Percentiles rank a stretch among this genome's conserved stretches.
These are phyloP conservation scores for Populus hybrid DNA, from an alignment of 441 rosid species.

Conservation along the genomic window DNA sequence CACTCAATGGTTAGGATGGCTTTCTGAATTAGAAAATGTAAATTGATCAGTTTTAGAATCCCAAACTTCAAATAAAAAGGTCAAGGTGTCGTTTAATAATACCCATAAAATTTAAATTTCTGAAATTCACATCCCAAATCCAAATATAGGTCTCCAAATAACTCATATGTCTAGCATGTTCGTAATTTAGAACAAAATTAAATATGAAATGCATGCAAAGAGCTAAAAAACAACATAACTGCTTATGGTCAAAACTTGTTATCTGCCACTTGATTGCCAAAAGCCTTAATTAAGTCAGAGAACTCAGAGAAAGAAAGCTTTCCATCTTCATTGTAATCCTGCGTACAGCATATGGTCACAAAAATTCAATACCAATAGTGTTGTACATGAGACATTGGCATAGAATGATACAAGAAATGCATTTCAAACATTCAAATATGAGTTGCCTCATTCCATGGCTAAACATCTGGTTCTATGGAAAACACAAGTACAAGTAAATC, in stretches of 20 bases:
- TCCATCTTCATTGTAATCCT: slow-evolving; percentile 92
- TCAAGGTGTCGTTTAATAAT: neutral
- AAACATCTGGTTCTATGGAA: too few species aligned
- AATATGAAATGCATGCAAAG: neutral
- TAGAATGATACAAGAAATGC: neutral
- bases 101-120: neutral
- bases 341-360: slow-evolving; percentile 12
- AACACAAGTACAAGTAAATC: too few species aligned
- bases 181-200: neutral
- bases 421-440: too few species aligned
- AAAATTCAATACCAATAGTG: neutral
- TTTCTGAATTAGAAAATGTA: neutral
- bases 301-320: slow-evolving; percentile 79
- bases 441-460: too few species aligned
- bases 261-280: slow-evolving; percentile 79
- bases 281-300: slow-evolving; percentile 69
- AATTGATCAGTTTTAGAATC: slow-evolving; percentile 2
- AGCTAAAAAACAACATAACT: neutral
- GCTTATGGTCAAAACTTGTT: slow-evolving; percentile 52
- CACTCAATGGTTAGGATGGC: neutral
- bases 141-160: slow-evolving; percentile 4
- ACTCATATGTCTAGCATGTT: neutral
- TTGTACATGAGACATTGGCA: neutral
- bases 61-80: slow-evolving; percentile 7
- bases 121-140: neutral